Percentiles rank a stretch among this genome's conserved stretches.
Evolutionary conservation across 2,329 filamentous ascomycete genomes (phyloP).

Genomic region (Leptographium galeiforme): DNA sequence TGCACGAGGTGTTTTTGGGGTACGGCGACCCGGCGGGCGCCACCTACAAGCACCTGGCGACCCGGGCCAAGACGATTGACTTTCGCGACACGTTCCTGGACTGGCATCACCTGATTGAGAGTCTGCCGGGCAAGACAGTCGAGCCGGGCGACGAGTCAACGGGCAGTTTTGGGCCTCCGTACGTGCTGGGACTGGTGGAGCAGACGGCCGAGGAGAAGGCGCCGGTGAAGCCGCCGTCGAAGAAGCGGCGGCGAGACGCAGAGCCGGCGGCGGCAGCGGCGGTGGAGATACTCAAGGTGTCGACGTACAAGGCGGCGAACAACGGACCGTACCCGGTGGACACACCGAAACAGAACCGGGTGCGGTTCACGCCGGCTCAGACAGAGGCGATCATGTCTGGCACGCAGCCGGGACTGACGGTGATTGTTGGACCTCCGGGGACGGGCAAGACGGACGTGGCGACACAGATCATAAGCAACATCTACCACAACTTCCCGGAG

Average conservation of each 20-base stretch:
- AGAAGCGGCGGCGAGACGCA: slow-evolving; percentile 74
- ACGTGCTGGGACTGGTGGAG: slow-evolving; percentile 59
- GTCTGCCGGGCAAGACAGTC: slow-evolving; percentile 74
- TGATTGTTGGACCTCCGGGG: slow-evolving; percentile 88
- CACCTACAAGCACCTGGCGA: slow-evolving; percentile 69
- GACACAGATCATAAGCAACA: slow-evolving; percentile 96
- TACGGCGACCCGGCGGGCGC: slow-evolving; percentile 88
- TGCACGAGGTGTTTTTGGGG: slow-evolving; percentile 94
- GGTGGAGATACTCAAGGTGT: slow-evolving; percentile 62
- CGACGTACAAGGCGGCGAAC: slow-evolving; percentile 80
- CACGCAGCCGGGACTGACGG: slow-evolving; percentile 82
- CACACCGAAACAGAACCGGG: slow-evolving; percentile 63
- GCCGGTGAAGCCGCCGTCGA: slow-evolving; percentile 44
- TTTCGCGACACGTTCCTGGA: slow-evolving; percentile 90
- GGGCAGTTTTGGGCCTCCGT: slow-evolving; percentile 73
- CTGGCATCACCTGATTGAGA: slow-evolving; percentile 88
- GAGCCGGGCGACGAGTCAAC: slow-evolving; percentile 61
- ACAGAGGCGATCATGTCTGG: slow-evolving; percentile 88
- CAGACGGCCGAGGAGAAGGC: slow-evolving; percentile 28
- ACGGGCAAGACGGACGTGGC: slow-evolving; percentile 99
- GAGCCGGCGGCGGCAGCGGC: slow-evolving; percentile 51
- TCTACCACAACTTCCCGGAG: slow-evolving; percentile 93
- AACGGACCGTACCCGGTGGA: slow-evolving; percentile 82
- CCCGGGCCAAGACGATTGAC: slow-evolving; percentile 66
- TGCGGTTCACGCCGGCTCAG: slow-evolving; percentile 85